A percentile compares a stretch with the other conserved stretches of the same genome.
These are phyloP conservation scores for Conidiobolus incongruus DNA, from an alignment of 371 early-diverging fungal genomes.

Conservation along the genomic window DNA sequence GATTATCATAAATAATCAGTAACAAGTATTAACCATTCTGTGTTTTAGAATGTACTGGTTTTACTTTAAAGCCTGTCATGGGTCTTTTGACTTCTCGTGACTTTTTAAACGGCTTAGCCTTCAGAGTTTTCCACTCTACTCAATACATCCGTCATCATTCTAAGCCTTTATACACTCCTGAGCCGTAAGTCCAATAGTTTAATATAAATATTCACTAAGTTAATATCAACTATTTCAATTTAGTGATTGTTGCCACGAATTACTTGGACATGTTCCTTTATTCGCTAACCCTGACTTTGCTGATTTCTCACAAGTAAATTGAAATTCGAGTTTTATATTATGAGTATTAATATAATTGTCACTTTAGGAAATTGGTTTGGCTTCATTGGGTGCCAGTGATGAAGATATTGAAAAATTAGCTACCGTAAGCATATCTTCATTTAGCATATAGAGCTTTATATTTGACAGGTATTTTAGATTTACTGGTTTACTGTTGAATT, in stretches of 20 bases:
- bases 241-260: constrained; percentile 6
- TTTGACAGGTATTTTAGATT: constrained; percentile 18
- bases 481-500: constrained; percentile 93
- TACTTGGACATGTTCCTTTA: constrained; percentile 24
- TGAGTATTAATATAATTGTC: neutral
- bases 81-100: constrained; percentile 82
- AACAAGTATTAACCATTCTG: too few species aligned
- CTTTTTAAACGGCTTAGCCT: constrained; percentile 91
- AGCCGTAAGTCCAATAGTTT: constrained; percentile 27
- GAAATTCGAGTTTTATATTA: too few species aligned
- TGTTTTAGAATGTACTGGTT: constrained; percentile 78
- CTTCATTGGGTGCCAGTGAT: constrained; percentile 81
- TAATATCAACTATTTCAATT: neutral
- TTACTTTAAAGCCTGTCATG: constrained; percentile 88
- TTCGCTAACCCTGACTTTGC: constrained; percentile 94
- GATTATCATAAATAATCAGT: neutral
- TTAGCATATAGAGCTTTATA: neutral
- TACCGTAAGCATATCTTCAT: constrained; percentile 16
- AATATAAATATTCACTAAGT: neutral
- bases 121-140: constrained; percentile 91
- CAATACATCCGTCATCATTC: constrained; percentile 92
- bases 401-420: constrained; percentile 76
- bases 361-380: constrained; percentile 74
- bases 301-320: constrained; percentile 53
- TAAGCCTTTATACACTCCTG: constrained; percentile 81